Base-by-base conservation (phyloP, 2,329 filamentous ascomycete species). In the Calonectria naviculata region DNA sequence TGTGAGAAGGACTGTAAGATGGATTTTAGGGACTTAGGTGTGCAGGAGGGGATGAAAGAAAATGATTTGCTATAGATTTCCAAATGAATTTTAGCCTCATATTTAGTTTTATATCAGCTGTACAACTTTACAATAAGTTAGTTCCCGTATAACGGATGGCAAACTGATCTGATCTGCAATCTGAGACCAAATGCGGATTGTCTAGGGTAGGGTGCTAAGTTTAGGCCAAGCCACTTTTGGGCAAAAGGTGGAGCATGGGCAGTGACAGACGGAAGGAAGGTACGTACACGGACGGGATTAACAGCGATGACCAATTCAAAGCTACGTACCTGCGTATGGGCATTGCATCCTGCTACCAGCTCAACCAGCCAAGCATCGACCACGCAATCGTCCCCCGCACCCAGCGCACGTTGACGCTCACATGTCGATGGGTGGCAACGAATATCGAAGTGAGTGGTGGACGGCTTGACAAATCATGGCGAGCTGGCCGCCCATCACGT, bases 341-440 rank as follows among this genome's bases (percentile, higher is more conserved):
- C 21, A 61, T 61, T 61, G 44, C 56, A 64, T 49, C 42, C 49
- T 58, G 5, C 12, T n/a, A n/a, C 13, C 44, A 24, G 21, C n/a
- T n/a, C n/a, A n/a, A 19, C 41, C n/a, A 24, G 13, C 9, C 42
- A 24, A 29, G 44, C 21, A 29, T 29, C 26, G 52, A 47, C 64
- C 38, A 47, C 29, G 49, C 64, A 46, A 67, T 60, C 41, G 24
- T 46, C 42, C 64, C 64, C 52, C 64, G 54, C 65, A 49, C 65
- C 9, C 41, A 21, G 54, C 54, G 34, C 54, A 19, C 21, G 52
- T 67, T 67, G 64, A 67, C 64, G 64, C 58, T 41, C 38, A 52
- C 62, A 61, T 58, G 36, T 44, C 24, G 56, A 38, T 38, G 26
- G 19, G 56, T 64, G 61, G 47, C 46, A 42, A 54, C 34, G 47